Evolutionary conservation across 139 green algal species (phyloP).

Genomic region (Gonium pectorale): DNA sequence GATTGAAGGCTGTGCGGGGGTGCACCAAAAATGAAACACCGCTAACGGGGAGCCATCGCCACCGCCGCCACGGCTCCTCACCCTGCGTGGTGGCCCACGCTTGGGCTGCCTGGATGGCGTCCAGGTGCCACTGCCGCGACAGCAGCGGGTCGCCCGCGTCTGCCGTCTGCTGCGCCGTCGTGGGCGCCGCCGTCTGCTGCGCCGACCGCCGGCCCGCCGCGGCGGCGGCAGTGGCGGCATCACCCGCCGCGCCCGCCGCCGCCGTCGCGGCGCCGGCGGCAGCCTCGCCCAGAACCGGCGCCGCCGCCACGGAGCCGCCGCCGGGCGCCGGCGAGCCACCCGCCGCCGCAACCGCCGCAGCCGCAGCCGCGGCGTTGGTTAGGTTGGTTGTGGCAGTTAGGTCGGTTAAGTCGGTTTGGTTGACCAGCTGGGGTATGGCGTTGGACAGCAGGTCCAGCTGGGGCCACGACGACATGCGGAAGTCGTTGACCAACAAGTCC

Average conservation of each 20-base stretch:
- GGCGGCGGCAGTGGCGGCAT: not conserved
- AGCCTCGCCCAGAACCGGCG: too few relatives aligned
- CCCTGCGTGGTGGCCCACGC: not conserved
- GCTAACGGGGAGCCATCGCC: too few relatives aligned
- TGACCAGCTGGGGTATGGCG: not conserved
- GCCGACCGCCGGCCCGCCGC: not conserved
- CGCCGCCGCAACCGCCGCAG: too few relatives aligned
- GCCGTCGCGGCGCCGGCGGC: not conserved
- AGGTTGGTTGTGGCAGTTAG: slow-evolving; percentile 11
- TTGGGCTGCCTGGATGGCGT: not conserved
- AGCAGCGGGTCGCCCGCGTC: slow-evolving; percentile 6
- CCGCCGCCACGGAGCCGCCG: too few relatives aligned
- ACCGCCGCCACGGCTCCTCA: not conserved
- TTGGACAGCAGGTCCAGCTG: not conserved
- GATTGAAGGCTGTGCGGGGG: too few relatives aligned
- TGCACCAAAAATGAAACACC: too few relatives aligned
- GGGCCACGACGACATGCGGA: not conserved
- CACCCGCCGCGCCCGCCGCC: too few relatives aligned
- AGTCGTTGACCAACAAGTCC: not conserved
- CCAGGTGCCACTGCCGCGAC: not conserved
- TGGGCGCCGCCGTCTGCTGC: not conserved
- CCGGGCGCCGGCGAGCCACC: too few relatives aligned
- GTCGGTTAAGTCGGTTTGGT: not conserved
- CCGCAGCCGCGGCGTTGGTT: too few relatives aligned
- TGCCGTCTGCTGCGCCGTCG: not conserved